Base-by-base conservation (phyloP, 23 red algal genomes). In the Gracilaria gracilis region DNA sequence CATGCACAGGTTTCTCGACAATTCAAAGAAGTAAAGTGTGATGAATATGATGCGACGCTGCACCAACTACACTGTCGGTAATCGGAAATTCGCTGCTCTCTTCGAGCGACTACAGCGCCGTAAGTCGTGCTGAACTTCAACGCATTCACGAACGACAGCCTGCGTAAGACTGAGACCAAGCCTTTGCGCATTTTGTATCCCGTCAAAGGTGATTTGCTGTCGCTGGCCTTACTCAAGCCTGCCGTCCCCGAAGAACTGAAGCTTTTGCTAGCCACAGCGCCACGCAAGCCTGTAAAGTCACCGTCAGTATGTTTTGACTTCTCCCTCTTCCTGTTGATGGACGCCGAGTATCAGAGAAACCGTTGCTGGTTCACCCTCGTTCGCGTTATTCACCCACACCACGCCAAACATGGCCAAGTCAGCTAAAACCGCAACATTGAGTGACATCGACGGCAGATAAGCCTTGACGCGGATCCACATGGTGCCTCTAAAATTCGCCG, bases 291-390 rank as follows among this genome's bases (percentile, higher is more conserved):
- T 9, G 1, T 35, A 21, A 58, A 20, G 1, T 23, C 57, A 27
- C 9, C 57, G 16, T 19, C 61, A 34, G 81, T 40, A 7, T 27
- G 61, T 24, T 69, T 61, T n/a, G 35, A 6, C 11, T 7, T 44
- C 3, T 31, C 72, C 21, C 0, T 0, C 42, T 77, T 69, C 61
- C 47, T 67, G 28, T 88, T 69, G 46, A 67, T 69, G 12, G 67
- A 67, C 29, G 53, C 71, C 11, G 84, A 88, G 35, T 88, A 88
- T 35, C 49, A 67, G 9, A 69, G 84, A 34, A 91, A 91, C 34
- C 67, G 49, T 32, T 82, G 95, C 31, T 98, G 88, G 82, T n/a
- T 32, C 94, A 75, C n/a, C n/a, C n/a, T n/a, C n/a, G n/a, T n/a
- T n/a, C n/a, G n/a, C n/a, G n/a, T n/a, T n/a, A n/a, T n/a, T n/a